phyloP scores from a whole-genome alignment of 2,329 filamentous ascomycete genomes.

The Colletotrichum brevisporum region DNA sequence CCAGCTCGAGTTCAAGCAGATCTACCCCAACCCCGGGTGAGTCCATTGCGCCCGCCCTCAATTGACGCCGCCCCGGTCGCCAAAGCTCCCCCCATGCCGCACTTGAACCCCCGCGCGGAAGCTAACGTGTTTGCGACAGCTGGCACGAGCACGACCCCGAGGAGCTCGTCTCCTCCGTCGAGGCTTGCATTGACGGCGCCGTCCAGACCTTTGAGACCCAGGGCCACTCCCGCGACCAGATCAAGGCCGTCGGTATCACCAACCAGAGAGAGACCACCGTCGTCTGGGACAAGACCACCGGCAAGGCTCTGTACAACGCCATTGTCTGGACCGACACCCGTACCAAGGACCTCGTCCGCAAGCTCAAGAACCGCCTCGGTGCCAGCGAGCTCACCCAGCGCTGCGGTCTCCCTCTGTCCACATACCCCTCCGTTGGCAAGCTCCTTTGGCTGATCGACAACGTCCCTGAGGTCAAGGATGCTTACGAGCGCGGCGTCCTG shows the following conservation, averaged over 20 bases:
- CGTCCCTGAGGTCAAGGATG: constrained; percentile 74
- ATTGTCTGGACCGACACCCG: constrained; percentile 91
- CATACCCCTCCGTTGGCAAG: constrained; percentile 85
- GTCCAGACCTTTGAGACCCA: constrained; percentile 76
- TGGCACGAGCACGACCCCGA: constrained; percentile 90
- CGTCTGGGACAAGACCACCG: constrained; percentile 83
- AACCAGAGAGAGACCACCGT: constrained; percentile 88
- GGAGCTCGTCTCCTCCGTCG: constrained; percentile 80
- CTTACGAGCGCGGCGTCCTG: constrained; percentile 79
- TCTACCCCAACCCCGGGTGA: constrained; percentile 82
- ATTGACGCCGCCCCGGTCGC: too few species aligned
- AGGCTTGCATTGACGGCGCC: constrained; percentile 82
- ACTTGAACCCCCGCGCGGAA: neutral
- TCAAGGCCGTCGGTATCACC: constrained; percentile 84
- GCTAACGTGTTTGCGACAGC: constrained; percentile 57
- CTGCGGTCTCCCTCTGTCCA: constrained; percentile 84
- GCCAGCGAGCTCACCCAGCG: constrained; percentile 76
- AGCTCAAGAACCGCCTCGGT: constrained; percentile 76
- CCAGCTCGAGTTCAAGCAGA: constrained; percentile 82
- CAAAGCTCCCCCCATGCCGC: neutral
- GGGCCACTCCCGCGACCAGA: constrained; percentile 77
- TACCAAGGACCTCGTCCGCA: constrained; percentile 78
- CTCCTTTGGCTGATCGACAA: constrained; percentile 83
- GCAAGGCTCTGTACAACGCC: constrained; percentile 83
- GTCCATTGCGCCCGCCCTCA: constrained; percentile 43